Evolutionary conservation across 1,284 basidiomycete species (phyloP), one percentile per base, ranked within the genome.

Genomic region (Tylopilus sp.): DNA sequence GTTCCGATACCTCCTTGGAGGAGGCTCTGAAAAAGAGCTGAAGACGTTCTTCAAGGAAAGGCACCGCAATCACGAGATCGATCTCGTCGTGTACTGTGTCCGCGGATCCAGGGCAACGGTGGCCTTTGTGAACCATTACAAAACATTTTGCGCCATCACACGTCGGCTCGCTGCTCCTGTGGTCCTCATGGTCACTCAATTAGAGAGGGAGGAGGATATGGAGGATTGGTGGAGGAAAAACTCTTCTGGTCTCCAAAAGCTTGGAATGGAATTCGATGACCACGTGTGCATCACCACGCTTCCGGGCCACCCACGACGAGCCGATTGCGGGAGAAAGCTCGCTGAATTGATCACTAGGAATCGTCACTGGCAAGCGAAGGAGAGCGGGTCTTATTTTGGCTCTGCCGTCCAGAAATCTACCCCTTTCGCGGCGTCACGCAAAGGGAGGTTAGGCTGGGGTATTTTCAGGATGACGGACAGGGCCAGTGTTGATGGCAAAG

Each of bases 71-170:
- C 31, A 15, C 1, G 58, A 64, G 26, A 51, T 68, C 16, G 60
- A 65, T 49, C 65, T 65, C 40, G 58, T 65, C 18, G 64, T 65
- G 0, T 65, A 48, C 44, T 65, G 66, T 37, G 46, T 65, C 34
- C 64, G 44, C 8, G 65, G 55, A 13, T 44, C 54, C 15, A 58
- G 64, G 42, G 57, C 56, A 8, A 54, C 52, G 8, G 12, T 35
- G 11, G 52, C 53, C 21, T 48, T 35, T 1, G 29, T 39, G 26
- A 54, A 48, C 23, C 59, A 62, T 40, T 70, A 68, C 28, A 41
- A 55, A 10, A 38, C 33, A 2, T 59, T 71, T 44, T 60, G 61
- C 29, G 23, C 44, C 6, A 44, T 54, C 42, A 54, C 67, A 10
- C 64, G 57, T 33, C 51, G 46, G 15, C 48, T 59, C 36, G 54